Evolutionary conservation across 495 filamentous ascomycete genomes (phyloP).

Genomic region (Chaetomium fimeti): DNA sequence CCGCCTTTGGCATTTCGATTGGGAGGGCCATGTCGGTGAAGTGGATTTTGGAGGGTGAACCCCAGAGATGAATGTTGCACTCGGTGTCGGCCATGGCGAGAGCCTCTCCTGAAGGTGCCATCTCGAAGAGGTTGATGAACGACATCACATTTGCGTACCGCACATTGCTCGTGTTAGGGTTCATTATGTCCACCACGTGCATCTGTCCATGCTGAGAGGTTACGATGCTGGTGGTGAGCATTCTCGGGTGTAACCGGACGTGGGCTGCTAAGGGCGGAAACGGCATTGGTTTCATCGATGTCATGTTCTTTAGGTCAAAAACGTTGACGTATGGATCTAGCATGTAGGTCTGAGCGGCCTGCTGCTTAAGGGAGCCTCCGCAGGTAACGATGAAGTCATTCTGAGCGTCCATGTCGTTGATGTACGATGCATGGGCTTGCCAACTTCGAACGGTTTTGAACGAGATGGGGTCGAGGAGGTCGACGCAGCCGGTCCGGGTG

Average conservation of each 20-base stretch:
- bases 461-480: slow-evolving; percentile 76
- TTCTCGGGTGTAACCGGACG: slow-evolving; percentile 90
- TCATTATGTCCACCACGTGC: slow-evolving; percentile 92
- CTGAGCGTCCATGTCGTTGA: slow-evolving; percentile 94
- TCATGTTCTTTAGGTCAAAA: slow-evolving; percentile 85
- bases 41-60: slow-evolving; percentile 80
- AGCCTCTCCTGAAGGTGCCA: slow-evolving; percentile 88
- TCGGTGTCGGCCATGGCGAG: slow-evolving; percentile 78
- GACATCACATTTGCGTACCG: slow-evolving; percentile 74
- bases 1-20: slow-evolving; percentile 70
- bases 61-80: slow-evolving; percentile 83
- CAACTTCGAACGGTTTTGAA: slow-evolving; percentile 79
- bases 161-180: slow-evolving; percentile 84
- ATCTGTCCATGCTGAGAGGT: slow-evolving; percentile 86
- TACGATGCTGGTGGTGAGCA: slow-evolving; percentile 89
- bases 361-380: slow-evolving; percentile 74
- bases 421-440: slow-evolving; percentile 77
- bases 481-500: slow-evolving; percentile 75
- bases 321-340: slow-evolving; percentile 91
- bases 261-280: slow-evolving; percentile 90
- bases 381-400: slow-evolving; percentile 91
- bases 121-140: slow-evolving; percentile 70
- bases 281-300: slow-evolving; percentile 80
- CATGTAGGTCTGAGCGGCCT: slow-evolving; percentile 53
- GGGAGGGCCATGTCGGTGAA: slow-evolving; percentile 83